Conservation (phyloP, 305 asterid genomes). For the Rubia peregrina region DNA sequence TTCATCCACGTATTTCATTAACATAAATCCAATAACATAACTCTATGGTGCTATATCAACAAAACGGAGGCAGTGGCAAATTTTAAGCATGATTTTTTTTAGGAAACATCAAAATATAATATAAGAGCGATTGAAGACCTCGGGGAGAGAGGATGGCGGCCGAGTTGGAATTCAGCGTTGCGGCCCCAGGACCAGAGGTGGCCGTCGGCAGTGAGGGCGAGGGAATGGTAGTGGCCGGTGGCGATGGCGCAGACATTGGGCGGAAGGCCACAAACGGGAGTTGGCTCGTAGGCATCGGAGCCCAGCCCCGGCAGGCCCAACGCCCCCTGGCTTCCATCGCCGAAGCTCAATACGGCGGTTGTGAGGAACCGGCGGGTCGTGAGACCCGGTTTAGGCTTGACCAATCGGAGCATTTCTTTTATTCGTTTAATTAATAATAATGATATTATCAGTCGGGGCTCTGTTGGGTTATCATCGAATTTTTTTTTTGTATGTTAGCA, state of each 20-base stretch:
- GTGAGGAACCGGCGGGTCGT: conserved; percentile 53
- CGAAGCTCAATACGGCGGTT: conserved; percentile 73
- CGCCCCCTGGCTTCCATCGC: conserved; percentile 81
- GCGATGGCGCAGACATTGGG: conserved; percentile 51
- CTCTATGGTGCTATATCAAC: no score
- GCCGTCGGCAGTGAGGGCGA: conserved; percentile 78
- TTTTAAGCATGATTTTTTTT: background rate
- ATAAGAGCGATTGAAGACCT: conserved; percentile 37
- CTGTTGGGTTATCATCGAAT: no score
- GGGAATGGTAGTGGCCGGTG: conserved; percentile 92
- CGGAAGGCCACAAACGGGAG: conserved; percentile 60
- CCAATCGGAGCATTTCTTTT: conserved; percentile 27
- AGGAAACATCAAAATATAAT: background rate
- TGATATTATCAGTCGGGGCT: background rate
- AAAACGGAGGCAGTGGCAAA: background rate
- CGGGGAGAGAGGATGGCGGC: conserved; percentile 47
- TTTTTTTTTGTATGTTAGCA: no score
- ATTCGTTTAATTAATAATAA: background rate
- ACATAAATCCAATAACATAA: no score
- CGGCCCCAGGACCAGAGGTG: conserved; percentile 94
- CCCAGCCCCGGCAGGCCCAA: conserved; percentile 60
- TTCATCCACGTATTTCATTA: no score
- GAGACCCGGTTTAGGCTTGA: conserved; percentile 20
- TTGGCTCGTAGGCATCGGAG: conserved; percentile 83
- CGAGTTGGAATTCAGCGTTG: conserved; percentile 67